Percentiles rank a stretch among this genome's conserved stretches.
phyloP scores from a whole-genome alignment of 2,329 filamentous ascomycete species.

The Alternaria triticina region DNA sequence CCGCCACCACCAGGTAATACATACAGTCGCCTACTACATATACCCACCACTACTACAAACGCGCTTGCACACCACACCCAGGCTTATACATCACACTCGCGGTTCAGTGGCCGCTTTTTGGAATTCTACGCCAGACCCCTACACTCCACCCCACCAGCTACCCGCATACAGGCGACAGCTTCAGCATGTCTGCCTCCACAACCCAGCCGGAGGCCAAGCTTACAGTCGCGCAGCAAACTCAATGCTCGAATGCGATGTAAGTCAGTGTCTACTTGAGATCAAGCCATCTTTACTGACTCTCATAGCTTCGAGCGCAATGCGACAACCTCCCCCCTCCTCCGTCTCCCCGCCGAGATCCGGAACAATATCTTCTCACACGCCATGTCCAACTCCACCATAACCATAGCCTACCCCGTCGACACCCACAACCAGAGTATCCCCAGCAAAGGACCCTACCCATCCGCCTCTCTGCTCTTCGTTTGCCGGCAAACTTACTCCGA shows the following conservation, averaged over 20 bases:
- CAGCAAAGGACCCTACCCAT: too few species aligned
- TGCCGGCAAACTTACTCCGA: not conserved
- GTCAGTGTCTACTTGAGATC: not conserved
- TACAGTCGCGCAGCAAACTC: rapidly evolving
- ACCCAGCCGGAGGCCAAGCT: rapidly evolving
- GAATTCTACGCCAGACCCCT: not conserved
- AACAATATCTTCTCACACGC: not conserved
- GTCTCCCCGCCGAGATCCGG: not conserved
- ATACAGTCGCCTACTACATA: not conserved
- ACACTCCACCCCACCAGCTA: not conserved
- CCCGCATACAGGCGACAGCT: not conserved
- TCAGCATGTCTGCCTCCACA: not conserved
- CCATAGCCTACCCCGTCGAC: too few species aligned
- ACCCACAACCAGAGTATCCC: too few species aligned
- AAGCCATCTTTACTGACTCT: not conserved
- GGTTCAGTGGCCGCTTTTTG: not conserved
- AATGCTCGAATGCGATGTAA: rapidly evolving
- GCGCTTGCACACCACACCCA: not conserved
- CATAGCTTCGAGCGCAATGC: not conserved
- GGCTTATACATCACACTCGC: not conserved
- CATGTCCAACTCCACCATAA: too few species aligned
- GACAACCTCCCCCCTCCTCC: not conserved
- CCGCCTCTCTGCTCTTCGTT: not conserved
- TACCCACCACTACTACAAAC: not conserved
- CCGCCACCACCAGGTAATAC: not conserved